phyloP scores from a whole-genome alignment of 2,329 filamentous ascomycete species.

The Tolypocladium capitatum region DNA sequence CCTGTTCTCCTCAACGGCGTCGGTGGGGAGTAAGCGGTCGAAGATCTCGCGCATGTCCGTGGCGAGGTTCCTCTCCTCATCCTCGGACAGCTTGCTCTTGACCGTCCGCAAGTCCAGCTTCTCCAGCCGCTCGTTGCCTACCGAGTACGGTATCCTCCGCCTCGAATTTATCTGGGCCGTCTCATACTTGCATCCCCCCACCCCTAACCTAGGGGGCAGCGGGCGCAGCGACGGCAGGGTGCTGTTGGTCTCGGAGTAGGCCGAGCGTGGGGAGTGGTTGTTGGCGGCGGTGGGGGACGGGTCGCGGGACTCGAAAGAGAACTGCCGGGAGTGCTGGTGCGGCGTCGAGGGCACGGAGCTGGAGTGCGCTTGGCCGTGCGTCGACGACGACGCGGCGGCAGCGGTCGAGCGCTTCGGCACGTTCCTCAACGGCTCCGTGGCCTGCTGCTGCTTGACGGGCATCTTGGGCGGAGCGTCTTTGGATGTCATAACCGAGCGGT shows the following conservation, averaged over 20 bases:
- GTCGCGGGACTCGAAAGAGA: conserved; percentile 62
- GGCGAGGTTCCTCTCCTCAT: conserved; percentile 63
- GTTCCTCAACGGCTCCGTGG: conserved; percentile 16
- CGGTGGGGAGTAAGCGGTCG: conserved; percentile 68
- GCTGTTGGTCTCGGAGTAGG: conserved; percentile 77
- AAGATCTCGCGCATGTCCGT: conserved; percentile 79
- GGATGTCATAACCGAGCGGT: conserved; percentile 47
- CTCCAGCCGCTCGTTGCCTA: conserved; percentile 68
- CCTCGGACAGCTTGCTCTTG: conserved; percentile 54
- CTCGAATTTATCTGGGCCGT: conserved; percentile 70
- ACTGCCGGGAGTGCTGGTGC: conserved; percentile 73
- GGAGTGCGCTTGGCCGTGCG: conserved; percentile 41
- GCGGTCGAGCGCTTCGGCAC: conserved; percentile 15
- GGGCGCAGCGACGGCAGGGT: conserved; percentile 55
- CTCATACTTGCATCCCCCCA: conserved; percentile 71
- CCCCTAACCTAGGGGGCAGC: conserved; percentile 42
- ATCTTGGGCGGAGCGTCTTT: conserved; percentile 41
- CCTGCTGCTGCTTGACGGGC: conserved; percentile 31
- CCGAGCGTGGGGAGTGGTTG: conserved; percentile 78
- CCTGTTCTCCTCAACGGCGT: conserved; percentile 64
- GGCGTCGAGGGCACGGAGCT: conserved; percentile 90
- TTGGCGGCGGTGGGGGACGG: conserved; percentile 68
- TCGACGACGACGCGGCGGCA: conserved; percentile 9
- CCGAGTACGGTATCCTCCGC: conserved; percentile 80
- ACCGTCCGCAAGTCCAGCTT: conserved; percentile 58